phyloP scores from a whole-genome alignment of 805 yeast species.

The Schwanniomyces yamadae region DNA sequence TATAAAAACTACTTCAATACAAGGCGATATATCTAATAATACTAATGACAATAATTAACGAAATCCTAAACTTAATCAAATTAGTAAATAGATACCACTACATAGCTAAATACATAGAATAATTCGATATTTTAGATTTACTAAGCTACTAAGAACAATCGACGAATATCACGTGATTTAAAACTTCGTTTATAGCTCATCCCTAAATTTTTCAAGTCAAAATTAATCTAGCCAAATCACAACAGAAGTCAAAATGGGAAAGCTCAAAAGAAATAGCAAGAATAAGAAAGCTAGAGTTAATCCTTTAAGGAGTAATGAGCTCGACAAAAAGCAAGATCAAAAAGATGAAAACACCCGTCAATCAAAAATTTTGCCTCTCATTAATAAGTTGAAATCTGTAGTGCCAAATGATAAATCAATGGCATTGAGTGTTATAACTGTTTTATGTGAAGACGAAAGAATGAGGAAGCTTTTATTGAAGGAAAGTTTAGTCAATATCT shows the following conservation, averaged over 20 bases:
- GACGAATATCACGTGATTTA: not conserved
- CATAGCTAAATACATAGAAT: too few species aligned
- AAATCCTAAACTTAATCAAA: too few species aligned
- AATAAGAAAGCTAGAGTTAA: slow-evolving; percentile 34
- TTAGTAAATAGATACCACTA: too few species aligned
- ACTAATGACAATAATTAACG: too few species aligned
- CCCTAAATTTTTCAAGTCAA: not conserved
- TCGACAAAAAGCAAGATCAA: slow-evolving; percentile 15
- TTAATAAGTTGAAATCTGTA: slow-evolving; percentile 60
- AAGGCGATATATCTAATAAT: too few species aligned
- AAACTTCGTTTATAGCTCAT: slow-evolving; percentile 2
- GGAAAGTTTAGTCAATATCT: slow-evolving; percentile 63
- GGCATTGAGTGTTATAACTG: slow-evolving; percentile 72
- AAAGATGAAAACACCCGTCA: slow-evolving; percentile 50
- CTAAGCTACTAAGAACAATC: too few species aligned
- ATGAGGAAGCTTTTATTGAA: slow-evolving; percentile 65
- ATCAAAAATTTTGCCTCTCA: slow-evolving; percentile 64
- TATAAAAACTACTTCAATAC: too few species aligned
- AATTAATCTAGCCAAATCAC: not conserved
- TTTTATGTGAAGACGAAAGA: slow-evolving; percentile 65
- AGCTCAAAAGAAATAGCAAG: slow-evolving; percentile 61
- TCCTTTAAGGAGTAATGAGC: slow-evolving; percentile 26
- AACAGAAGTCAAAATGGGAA: slow-evolving; percentile 53
- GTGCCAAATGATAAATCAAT: slow-evolving; percentile 71
- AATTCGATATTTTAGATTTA: too few species aligned